Evolutionary conservation across 2,329 filamentous ascomycete genomes (phyloP), one percentile per base, ranked within the genome.

Genomic region (Bisporella sp.): DNA sequence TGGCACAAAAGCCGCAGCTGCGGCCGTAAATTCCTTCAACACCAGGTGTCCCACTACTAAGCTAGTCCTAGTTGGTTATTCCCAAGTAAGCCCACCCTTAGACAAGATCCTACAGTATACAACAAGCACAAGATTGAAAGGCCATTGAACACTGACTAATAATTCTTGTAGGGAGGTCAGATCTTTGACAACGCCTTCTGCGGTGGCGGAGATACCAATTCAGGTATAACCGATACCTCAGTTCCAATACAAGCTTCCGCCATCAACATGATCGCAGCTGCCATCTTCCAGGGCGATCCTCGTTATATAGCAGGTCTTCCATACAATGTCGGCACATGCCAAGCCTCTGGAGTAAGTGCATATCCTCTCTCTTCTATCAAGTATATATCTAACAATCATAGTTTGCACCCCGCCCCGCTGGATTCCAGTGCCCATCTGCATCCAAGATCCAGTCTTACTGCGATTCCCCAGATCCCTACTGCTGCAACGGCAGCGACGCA

Each of bases 201-300:
- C 58, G 79, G 80, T 11, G 80, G 79, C 31, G 71, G 71, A 5
- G 75, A 76, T 51, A 9, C 66, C 4, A 74, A 73, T 47, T 60
- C 68, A 41, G 73, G 73, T 50, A 64, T 77, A 46, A 61, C 66
- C 28, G 73, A 71, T 46, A 73, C 75, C 5, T 70, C 72, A 0
- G 64, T 68, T 7, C 64, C 67, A 37, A 64, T 77, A 40, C 66
- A 69, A 6, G 69, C 72, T 4, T 68, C 68, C 5, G 77, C 78
- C 3, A 65, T 81, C 6, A 68, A 66, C 4, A 74, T 75, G 61
- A 75, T 85, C 57, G 82, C 82, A 65, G 82, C 78, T 0, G 79
- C 75, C 11, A 82, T 85, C 57, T 78, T 84, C 62, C 78, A 84
- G 74, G 82, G 82, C 5, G 75, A 82, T 59, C 83, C 83, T 4